A percentile compares a stretch with the other conserved stretches of the same genome.
These are phyloP conservation scores for Amoebophrya sp. DNA, from an alignment of 169 alveolate genomes.

Conservation along the genomic window DNA sequence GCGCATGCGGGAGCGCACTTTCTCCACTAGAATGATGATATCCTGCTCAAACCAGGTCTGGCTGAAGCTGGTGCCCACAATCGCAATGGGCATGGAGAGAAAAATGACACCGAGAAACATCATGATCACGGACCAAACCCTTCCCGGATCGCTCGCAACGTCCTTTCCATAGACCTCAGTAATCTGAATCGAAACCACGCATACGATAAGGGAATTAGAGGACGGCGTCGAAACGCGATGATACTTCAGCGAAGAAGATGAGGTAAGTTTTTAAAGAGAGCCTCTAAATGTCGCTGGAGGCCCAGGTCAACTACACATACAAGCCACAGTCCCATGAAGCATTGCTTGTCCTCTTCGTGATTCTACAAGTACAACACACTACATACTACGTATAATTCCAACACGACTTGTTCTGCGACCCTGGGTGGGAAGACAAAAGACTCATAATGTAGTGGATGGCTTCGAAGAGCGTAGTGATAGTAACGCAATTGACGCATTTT, in stretches of 20 bases:
- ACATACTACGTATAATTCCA: no score
- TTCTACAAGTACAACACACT: no score
- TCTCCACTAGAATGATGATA: not conserved
- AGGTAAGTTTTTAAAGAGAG: no score
- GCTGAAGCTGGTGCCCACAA: not conserved
- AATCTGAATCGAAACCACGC: conserved; percentile 4
- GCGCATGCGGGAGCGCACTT: not conserved
- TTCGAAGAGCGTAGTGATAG: not conserved
- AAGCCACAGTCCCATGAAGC: no score
- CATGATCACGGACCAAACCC: conserved; percentile 4
- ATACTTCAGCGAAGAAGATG: no score
- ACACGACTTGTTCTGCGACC: no score
- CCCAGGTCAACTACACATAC: no score
- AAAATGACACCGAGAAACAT: not conserved
- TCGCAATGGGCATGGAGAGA: conserved; percentile 24
- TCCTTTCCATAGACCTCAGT: not conserved
- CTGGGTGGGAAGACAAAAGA: no score
- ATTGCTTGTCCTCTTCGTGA: no score
- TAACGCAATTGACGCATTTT: not conserved
- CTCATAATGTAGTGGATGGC: conserved; percentile 2
- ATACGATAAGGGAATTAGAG: not conserved
- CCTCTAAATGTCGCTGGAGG: no score
- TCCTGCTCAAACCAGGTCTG: conserved; percentile 9
- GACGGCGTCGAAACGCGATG: not conserved
- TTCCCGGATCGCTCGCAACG: not conserved